Percentiles rank a stretch among this genome's conserved stretches.
Evolutionary conservation across 2,329 filamentous ascomycete species (phyloP).

Genomic region (Drechslera avenae): DNA sequence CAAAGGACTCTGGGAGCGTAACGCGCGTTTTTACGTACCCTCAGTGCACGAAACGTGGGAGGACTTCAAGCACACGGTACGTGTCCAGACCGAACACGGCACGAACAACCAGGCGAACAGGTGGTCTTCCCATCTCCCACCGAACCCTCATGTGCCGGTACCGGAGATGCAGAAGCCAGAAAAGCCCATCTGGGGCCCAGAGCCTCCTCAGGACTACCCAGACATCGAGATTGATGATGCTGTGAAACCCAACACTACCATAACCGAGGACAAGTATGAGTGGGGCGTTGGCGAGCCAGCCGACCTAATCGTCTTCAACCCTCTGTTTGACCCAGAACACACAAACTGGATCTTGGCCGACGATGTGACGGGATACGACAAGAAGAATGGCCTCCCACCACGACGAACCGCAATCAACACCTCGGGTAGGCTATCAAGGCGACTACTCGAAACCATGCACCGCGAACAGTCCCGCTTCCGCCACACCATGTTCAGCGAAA

Average conservation of each 20-base stretch:
- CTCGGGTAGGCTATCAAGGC: conserved; percentile 68
- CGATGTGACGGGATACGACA: conserved; percentile 72
- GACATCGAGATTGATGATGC: conserved; percentile 59
- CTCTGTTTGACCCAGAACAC: conserved; percentile 72
- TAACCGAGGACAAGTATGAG: conserved; percentile 59
- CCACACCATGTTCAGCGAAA: conserved; percentile 78
- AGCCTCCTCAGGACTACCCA: conserved; percentile 50
- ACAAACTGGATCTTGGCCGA: conserved; percentile 75
- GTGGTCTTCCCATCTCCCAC: conserved; percentile 49
- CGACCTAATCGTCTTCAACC: conserved; percentile 78
- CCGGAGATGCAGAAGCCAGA: conserved; percentile 49
- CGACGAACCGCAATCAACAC: conserved; percentile 75
- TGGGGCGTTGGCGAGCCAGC: conserved; percentile 75
- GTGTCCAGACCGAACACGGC: conserved; percentile 63
- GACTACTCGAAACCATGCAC: conserved; percentile 74
- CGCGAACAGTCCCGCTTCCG: conserved; percentile 71
- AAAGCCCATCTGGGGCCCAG: conserved; percentile 57
- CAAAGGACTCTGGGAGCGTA: conserved; percentile 77
- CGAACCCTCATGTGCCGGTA: conserved; percentile 52
- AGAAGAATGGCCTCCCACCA: conserved; percentile 60
- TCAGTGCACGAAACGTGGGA: conserved; percentile 71
- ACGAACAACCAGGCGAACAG: conserved; percentile 54
- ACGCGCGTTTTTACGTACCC: conserved; percentile 77
- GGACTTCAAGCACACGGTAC: conserved; percentile 70
- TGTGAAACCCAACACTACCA: conserved; percentile 60